A percentile compares a stretch with the other conserved stretches of the same genome.
These are phyloP conservation scores for Ganoderma sp. DNA, from an alignment of 1,284 basidiomycete species.

Conservation along the genomic window DNA sequence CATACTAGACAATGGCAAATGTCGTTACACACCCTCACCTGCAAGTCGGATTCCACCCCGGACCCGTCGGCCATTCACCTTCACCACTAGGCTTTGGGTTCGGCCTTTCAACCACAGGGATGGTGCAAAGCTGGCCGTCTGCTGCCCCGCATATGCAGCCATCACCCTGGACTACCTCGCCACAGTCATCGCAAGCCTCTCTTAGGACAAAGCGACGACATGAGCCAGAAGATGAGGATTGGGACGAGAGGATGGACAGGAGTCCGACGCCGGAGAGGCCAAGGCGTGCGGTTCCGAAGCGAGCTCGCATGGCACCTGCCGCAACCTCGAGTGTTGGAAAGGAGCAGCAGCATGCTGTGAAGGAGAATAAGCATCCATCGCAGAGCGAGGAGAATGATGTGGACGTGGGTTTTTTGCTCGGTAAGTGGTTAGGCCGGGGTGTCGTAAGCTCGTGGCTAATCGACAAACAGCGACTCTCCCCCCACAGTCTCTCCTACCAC, in stretches of 20 bases:
- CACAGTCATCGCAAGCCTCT: constrained; percentile 39
- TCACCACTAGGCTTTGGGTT: constrained; percentile 77
- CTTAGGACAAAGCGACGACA: constrained; percentile 64
- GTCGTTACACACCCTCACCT: constrained; percentile 60
- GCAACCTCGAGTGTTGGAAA: constrained; percentile 34
- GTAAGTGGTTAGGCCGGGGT: constrained; percentile 47
- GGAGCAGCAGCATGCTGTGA: constrained; percentile 38
- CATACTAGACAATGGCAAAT: constrained; percentile 64
- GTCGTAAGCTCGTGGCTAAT: constrained; percentile 18
- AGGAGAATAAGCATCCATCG: constrained; percentile 52
- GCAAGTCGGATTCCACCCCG: constrained; percentile 67
- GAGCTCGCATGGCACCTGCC: constrained; percentile 54
- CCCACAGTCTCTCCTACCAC: constrained; percentile 70
- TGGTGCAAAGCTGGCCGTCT: constrained; percentile 45
- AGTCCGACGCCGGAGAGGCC: constrained; percentile 80
- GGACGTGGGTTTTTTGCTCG: constrained; percentile 79
- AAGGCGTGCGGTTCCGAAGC: constrained; percentile 69
- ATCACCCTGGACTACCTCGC: constrained; percentile 32
- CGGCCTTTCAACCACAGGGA: constrained; percentile 54
- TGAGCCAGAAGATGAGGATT: constrained; percentile 59
- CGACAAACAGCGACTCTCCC: constrained; percentile 67
- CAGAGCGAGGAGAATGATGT: constrained; percentile 58
- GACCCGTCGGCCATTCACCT: constrained; percentile 64
- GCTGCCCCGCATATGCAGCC: constrained; percentile 34
- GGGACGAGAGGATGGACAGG: constrained; percentile 78